Evolutionary conservation across 495 filamentous ascomycete species (phyloP), one percentile per base, ranked within the genome.

Genomic region (Hypoxylon crocopeplum): DNA sequence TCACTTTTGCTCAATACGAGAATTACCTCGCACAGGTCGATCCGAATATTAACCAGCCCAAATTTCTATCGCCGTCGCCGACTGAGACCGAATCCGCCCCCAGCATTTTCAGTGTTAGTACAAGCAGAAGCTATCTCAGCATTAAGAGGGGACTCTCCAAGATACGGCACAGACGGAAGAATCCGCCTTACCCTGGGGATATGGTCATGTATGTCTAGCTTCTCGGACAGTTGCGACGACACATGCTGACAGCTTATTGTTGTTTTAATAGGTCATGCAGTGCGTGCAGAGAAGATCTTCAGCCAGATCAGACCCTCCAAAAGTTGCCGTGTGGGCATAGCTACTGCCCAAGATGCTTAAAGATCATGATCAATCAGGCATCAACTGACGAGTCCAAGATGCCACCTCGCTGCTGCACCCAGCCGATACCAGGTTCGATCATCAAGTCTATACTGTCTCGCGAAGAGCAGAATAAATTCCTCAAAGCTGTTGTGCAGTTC

Each of bases 401-500:
- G 75, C 82, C 83, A 4, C 82, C 84, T 0, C 69, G 77, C 20
- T 86, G 84, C 61, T 86, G 84, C 60, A 73, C 77, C n/a, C 74
- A 77, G 49, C 79, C 82, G 2, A 79, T 86, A 20, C 79, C 84
- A 8, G 69, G 70, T 29, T 25, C 69, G 4, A 71, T 79, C 34
- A 70, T 87, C 55, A 81, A 82, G 66, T 60, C 66, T 1, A 65
- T 84, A 20, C 71, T 84, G 16, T 74, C 69, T 11, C 71, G 71
- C 10, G 79, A 82, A 12, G 79, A 82, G 44, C 82, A 84, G 59
- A 65, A 70, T 10, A 55, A 60, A 7, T 82, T 86, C 44, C 72
- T 85, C 48, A 82, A 81, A 51, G 74, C 73, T 2, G 77, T 84
- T 0, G 45, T 76, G 7, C 79, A 82, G 37, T 82, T 76, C 58